Conservation (phyloP, 768 basidiomycete genomes). For the Tricholoma flavovirens region DNA sequence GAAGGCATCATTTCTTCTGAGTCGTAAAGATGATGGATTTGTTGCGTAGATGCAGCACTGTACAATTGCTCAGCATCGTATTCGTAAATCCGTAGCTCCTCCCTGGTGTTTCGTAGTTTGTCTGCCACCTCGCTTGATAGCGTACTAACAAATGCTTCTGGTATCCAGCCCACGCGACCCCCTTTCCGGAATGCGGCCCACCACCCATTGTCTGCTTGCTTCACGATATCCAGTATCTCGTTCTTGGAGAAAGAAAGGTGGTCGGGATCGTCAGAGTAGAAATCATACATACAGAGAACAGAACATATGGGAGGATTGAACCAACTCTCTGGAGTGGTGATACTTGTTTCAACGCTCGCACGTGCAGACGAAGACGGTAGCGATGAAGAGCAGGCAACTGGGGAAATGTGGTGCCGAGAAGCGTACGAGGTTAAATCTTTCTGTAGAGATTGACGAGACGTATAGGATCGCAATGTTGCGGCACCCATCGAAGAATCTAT, state of each 20-base stretch:
- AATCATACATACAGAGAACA: slow-evolving; percentile 66
- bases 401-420: slow-evolving; percentile 23
- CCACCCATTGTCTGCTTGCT: slow-evolving; percentile 71
- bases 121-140: slow-evolving; percentile 48
- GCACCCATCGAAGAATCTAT: slow-evolving; percentile 16
- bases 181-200: slow-evolving; percentile 67
- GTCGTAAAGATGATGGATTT: slow-evolving; percentile 21
- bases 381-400: slow-evolving; percentile 29
- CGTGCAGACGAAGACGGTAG: slow-evolving; percentile 23
- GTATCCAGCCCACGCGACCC: slow-evolving; percentile 67
- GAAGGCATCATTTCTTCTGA: slow-evolving; percentile 5
- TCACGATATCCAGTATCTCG: slow-evolving; percentile 64
- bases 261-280: slow-evolving; percentile 52
- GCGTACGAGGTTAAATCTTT: slow-evolving; percentile 28
- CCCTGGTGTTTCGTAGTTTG: slow-evolving; percentile 36
- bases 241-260: slow-evolving; percentile 59
- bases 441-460: slow-evolving; percentile 34
- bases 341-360: slow-evolving; percentile 24
- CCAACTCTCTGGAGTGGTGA: slow-evolving; percentile 26
- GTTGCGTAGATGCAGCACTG: slow-evolving; percentile 32
- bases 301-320: slow-evolving; percentile 35
- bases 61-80: slow-evolving; percentile 43
- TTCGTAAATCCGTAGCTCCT: slow-evolving; percentile 40
- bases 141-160: slow-evolving; percentile 59
- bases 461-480: slow-evolving; percentile 28